These are phyloP conservation scores for Wickerhamomyces tratensis DNA, from an alignment of 805 yeast species.

Conservation along the genomic window DNA sequence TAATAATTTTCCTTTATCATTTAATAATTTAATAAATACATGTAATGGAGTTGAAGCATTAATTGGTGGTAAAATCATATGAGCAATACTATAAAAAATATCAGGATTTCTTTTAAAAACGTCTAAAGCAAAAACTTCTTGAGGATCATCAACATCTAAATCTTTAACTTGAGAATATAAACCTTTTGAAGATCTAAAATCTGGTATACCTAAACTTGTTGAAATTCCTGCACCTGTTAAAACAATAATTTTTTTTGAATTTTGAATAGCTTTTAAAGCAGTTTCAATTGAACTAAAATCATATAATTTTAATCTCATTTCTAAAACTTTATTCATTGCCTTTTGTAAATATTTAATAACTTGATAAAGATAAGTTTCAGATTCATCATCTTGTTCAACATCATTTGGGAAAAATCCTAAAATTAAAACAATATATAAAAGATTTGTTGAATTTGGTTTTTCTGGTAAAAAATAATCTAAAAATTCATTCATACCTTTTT, in stretches of 20 bases:
- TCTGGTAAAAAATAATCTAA: conserved; percentile 53
- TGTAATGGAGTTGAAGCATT: conserved; percentile 66
- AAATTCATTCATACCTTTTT: conserved; percentile 50
- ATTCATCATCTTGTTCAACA: conserved; percentile 25
- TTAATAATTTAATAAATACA: conserved; percentile 62
- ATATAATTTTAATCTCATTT: conserved; percentile 44
- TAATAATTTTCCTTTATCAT: conserved; percentile 66
- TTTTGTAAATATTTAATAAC: conserved; percentile 44
- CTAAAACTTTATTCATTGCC: conserved; percentile 55
- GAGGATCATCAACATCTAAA: conserved; percentile 77
- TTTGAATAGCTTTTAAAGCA: conserved; percentile 41
- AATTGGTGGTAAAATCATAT: conserved; percentile 72
- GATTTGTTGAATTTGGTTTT: conserved; percentile 47
- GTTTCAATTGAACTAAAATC: conserved; percentile 49
- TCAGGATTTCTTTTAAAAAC: conserved; percentile 69
- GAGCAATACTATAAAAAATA: conserved; percentile 80
- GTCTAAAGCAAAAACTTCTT: conserved; percentile 73
- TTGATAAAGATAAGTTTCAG: conserved; percentile 34
- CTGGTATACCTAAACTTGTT: conserved; percentile 85
- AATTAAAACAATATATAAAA: conserved; percentile 44
- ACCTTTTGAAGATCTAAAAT: conserved; percentile 84
- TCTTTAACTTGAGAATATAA: conserved; percentile 60
- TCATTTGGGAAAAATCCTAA: conserved; percentile 43
- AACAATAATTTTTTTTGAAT: conserved; percentile 55
- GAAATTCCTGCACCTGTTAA: conserved; percentile 93